These are phyloP conservation scores for Spizellomyces punctatus DNA, from an alignment of 192 early-diverging fungal species.

Conservation along the genomic window DNA sequence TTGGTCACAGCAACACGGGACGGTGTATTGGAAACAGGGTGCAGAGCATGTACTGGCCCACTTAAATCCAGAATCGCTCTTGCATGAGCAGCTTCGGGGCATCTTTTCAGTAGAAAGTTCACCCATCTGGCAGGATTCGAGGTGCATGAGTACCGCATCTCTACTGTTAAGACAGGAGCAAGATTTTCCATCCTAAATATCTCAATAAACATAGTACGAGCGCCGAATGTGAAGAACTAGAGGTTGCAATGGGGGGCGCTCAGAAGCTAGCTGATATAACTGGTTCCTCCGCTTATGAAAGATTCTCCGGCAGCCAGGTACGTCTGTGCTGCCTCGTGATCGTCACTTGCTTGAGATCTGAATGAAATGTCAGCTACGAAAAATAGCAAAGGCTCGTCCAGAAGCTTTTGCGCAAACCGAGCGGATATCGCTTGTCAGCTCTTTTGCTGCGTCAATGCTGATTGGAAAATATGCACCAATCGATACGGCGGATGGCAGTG, in stretches of 20 bases:
- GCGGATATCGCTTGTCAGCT: slow-evolving; percentile 75
- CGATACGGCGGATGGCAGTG: slow-evolving; percentile 75
- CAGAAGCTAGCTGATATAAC: slow-evolving; percentile 65
- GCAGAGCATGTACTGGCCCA: slow-evolving; percentile 46
- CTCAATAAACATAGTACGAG: slow-evolving; percentile 45
- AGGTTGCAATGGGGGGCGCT: slow-evolving; percentile 65
- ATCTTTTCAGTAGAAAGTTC: slow-evolving; percentile 61
- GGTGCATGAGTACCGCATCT: neutral
- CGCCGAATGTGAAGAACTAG: slow-evolving; percentile 63
- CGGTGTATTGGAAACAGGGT: slow-evolving; percentile 71
- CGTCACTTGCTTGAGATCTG: too few species aligned
- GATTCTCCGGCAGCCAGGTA: slow-evolving; percentile 75
- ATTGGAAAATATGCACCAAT: slow-evolving; percentile 58
- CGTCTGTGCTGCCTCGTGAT: neutral
- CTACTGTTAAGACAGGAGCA: neutral
- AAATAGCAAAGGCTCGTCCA: too few species aligned
- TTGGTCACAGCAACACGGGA: slow-evolving; percentile 74
- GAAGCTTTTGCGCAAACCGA: slow-evolving; percentile 31
- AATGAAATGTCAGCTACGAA: too few species aligned
- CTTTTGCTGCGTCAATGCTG: slow-evolving; percentile 70
- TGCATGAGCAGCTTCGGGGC: slow-evolving; percentile 56
- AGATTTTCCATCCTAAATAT: slow-evolving; percentile 1
- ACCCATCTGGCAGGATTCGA: slow-evolving; percentile 86
- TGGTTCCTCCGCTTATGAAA: slow-evolving; percentile 75
- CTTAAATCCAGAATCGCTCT: slow-evolving; percentile 40